phyloP scores from a whole-genome alignment of 2,329 filamentous ascomycete genomes.

The Cytospora piceae region DNA sequence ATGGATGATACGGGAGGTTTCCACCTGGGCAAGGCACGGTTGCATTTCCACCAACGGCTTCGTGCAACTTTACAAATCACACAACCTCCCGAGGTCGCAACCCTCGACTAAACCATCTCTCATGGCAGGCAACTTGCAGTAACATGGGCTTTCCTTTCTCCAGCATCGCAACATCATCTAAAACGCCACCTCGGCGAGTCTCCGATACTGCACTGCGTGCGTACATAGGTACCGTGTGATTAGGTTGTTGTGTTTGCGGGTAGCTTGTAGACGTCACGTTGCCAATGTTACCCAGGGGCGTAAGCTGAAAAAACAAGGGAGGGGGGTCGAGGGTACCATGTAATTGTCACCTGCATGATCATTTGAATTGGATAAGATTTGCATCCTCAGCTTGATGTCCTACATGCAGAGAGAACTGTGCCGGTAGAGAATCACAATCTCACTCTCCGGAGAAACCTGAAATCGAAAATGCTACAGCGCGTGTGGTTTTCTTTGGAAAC shows the following conservation, averaged over 20 bases:
- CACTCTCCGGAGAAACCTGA: no score
- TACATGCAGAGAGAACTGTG: no score
- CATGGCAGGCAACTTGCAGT: neutral
- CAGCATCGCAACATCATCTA: neutral
- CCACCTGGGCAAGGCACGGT: neutral
- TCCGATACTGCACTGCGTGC: neutral
- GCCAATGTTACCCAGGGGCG: neutral
- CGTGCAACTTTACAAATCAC: neutral
- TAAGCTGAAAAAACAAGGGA: neutral
- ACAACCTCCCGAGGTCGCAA: neutral
- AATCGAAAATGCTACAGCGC: no score
- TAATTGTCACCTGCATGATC: no score
- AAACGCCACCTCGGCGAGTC: neutral
- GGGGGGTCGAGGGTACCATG: neutral
- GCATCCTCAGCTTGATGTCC: no score
- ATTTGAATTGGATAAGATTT: no score
- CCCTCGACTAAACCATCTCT: neutral
- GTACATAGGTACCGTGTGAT: neutral
- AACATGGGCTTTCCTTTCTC: neutral
- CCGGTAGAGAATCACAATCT: no score
- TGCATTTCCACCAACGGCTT: neutral
- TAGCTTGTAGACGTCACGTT: neutral
- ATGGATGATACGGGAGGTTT: neutral
- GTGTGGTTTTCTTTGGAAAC: no score
- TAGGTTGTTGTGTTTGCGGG: neutral